phyloP scores from a whole-genome alignment of 495 filamentous ascomycete genomes.

The Talaromyces proteolyticus region DNA sequence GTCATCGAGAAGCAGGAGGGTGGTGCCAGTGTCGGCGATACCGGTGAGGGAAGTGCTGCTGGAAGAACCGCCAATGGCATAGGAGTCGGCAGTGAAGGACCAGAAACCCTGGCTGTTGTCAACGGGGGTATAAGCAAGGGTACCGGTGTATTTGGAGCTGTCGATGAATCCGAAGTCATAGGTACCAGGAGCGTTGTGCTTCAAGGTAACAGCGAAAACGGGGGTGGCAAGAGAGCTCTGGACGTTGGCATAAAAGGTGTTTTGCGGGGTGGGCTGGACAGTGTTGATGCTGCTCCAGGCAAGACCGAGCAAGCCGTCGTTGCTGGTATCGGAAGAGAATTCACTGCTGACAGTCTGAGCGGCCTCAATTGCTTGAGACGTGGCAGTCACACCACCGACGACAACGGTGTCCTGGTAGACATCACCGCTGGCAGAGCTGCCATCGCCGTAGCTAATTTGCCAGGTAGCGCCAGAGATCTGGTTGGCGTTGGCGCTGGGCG shows the following conservation, averaged over 20 bases:
- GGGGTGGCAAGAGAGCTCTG: slow-evolving; percentile 47
- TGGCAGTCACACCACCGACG: slow-evolving; percentile 58
- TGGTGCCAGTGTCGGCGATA: slow-evolving; percentile 59
- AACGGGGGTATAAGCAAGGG: slow-evolving; percentile 31
- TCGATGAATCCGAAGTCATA: slow-evolving; percentile 78
- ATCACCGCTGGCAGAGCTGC: slow-evolving; percentile 55
- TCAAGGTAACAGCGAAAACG: slow-evolving; percentile 64
- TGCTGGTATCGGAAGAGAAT: slow-evolving; percentile 54
- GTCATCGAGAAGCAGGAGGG: slow-evolving; percentile 58
- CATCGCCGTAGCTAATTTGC: slow-evolving; percentile 69
- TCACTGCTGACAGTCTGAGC: slow-evolving; percentile 53
- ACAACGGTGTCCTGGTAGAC: slow-evolving; percentile 68
- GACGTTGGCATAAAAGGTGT: slow-evolving; percentile 73
- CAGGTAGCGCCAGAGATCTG: slow-evolving; percentile 50
- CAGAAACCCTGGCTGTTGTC: slow-evolving; percentile 62
- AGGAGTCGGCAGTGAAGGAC: slow-evolving; percentile 59
- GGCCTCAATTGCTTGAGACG: slow-evolving; percentile 62
- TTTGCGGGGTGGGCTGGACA: slow-evolving; percentile 50
- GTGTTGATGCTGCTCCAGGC: slow-evolving; percentile 71
- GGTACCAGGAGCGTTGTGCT: slow-evolving; percentile 54
- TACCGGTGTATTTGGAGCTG: slow-evolving; percentile 45
- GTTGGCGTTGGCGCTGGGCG: slow-evolving; percentile 42
- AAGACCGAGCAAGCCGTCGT: slow-evolving; percentile 70
- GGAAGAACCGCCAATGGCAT: slow-evolving; percentile 52
- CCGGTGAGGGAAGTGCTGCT: slow-evolving; percentile 52